phyloP scores from a whole-genome alignment of 257 asterid species.

The Rhazya stricta region DNA sequence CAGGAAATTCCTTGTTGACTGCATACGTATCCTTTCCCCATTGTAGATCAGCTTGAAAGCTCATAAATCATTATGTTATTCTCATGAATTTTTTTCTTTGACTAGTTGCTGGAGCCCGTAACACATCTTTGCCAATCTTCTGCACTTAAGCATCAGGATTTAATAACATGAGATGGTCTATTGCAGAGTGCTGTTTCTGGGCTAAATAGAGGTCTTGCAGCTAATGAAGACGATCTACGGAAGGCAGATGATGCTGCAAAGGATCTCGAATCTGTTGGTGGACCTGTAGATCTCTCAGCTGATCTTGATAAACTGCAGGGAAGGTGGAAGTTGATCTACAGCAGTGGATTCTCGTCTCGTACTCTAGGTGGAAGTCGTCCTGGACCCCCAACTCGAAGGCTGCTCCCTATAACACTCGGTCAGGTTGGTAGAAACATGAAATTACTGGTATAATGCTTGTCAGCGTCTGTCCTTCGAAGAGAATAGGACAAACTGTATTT shows the following conservation, averaged over 20 bases:
- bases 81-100: background rate
- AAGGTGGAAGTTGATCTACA: constrained; percentile 80
- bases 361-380: constrained; percentile 99
- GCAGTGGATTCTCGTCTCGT: constrained; percentile 87
- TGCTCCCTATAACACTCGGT: constrained; percentile 91
- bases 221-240: constrained; percentile 64
- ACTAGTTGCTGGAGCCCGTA: background rate
- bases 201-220: constrained; percentile 93
- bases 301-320: constrained; percentile 82
- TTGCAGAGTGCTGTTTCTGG: constrained; percentile 84
- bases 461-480: background rate
- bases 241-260: constrained; percentile 75
- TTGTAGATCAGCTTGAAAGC: background rate
- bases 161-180: constrained; percentile 7
- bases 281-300: constrained; percentile 51
- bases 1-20: background rate
- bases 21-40: background rate
- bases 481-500: background rate
- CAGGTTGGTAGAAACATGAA: constrained; percentile 38
- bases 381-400: constrained; percentile 93
- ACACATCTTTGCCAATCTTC: background rate
- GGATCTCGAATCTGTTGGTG: constrained; percentile 71
- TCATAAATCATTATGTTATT: background rate
- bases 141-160: background rate
- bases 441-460: background rate